Evolutionary conservation across 768 basidiomycete genomes (phyloP), one percentile per base, ranked within the genome.

Genomic region (Tulasnella sp.): DNA sequence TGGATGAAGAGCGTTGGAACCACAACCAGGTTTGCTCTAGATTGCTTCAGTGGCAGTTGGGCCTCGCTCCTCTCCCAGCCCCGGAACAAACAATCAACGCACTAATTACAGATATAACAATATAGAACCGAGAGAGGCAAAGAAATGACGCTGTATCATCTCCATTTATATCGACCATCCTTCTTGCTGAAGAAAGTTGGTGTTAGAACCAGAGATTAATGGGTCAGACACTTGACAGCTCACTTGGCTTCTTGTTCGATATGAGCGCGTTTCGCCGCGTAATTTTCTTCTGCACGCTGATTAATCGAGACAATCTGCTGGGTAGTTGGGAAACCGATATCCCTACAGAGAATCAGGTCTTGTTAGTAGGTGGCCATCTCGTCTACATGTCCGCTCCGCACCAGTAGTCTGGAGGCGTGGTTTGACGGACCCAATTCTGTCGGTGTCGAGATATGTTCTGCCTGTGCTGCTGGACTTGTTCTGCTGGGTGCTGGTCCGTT

Each of bases 321-420:
- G 4, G 96, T 96, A 81, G 88, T 87, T 1, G 96, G 96, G 84
- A 98, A 97, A 1, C 93, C 95, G 79, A 97, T 96, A 78, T 92
- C 88, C 94, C 79, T 79, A 24, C 16, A 46, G 79, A 24, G 34
- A 16, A 7, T 21, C 34, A 14, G 21, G 31, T 14, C 9, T 40
- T 10, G 36, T 68, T 34, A 46, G 46, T 4, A 34, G 3, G 7
- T 6, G 10, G 18, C 19, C 6, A n/a, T 10, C 2, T 27, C 40
- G 34, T 14, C 5, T 42, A 38, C 9, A 78, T 52, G 24, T 36
- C n/a, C 24, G 5, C 46, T 39, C 31, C 52, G 77, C 80, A 82
- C 83, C 95, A 97, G 85, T 94, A 97, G 21, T 90, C 91, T 0
- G 94, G 95, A 16, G 96, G 96, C 1, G 94, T 96, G 74, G 87